These are phyloP conservation scores for Vigna unguiculata DNA, from an alignment of 306 rosid species.

Conservation along the genomic window DNA sequence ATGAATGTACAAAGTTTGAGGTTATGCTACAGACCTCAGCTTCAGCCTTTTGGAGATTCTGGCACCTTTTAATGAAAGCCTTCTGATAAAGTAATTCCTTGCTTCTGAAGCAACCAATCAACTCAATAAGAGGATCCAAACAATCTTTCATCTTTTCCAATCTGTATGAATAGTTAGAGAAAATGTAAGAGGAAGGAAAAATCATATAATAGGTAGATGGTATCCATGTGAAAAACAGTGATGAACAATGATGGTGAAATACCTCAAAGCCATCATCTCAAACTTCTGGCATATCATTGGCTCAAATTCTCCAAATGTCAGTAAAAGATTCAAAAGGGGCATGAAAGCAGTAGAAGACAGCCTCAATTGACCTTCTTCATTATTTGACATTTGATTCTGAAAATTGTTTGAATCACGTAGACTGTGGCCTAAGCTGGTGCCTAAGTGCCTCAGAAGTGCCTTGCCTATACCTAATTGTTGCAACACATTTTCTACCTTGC, in stretches of 20 bases:
- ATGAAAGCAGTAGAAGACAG: slow-evolving; percentile 38
- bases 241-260: slow-evolving; percentile 32
- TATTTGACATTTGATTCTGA: slow-evolving; percentile 27
- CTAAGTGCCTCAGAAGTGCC: slow-evolving; percentile 49
- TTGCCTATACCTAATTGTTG: slow-evolving; percentile 61
- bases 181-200: slow-evolving; percentile 15
- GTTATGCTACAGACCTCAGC: slow-evolving; percentile 59
- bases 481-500: slow-evolving; percentile 60
- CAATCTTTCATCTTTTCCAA: slow-evolving; percentile 62
- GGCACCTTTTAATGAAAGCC: slow-evolving; percentile 76
- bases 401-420: slow-evolving; percentile 23
- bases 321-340: slow-evolving; percentile 49
- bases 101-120: slow-evolving; percentile 50
- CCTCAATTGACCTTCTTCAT: slow-evolving; percentile 36
- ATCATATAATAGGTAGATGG: background rate
- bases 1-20: slow-evolving; percentile 11
- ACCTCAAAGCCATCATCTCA: slow-evolving; percentile 59
- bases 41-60: slow-evolving; percentile 84
- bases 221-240: background rate
- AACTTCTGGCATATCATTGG: slow-evolving; percentile 53
- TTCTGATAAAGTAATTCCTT: slow-evolving; percentile 59
- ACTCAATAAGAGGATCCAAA: slow-evolving; percentile 48
- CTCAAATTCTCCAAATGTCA: slow-evolving; percentile 57
- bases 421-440: slow-evolving; percentile 47
- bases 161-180: slow-evolving; percentile 48